Evolutionary conservation across 2,329 filamentous ascomycete genomes (phyloP), one percentile per base, ranked within the genome.

Genomic region (Xylariaceae sp.): DNA sequence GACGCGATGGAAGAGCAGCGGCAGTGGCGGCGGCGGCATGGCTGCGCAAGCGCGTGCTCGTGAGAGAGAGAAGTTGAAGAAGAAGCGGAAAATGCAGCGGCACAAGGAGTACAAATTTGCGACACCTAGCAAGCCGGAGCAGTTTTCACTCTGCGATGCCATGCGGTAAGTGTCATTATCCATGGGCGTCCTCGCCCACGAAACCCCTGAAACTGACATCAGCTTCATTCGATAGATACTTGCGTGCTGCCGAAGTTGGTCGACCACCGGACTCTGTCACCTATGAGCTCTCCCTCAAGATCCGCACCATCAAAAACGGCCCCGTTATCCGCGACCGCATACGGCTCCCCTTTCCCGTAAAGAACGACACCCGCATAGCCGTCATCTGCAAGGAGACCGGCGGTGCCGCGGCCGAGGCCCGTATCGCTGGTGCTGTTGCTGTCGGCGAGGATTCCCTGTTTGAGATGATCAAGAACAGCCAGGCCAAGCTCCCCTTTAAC

Each of bases 231-330:
- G 44, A 19, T 52, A 95, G 89, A 62, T 93, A 95, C 63, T 80
- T 98, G 51, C 87, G 89, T 57, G 91, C 93, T 36, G 83, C 85
- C 59, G 93, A 98, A 77, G 90, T 96, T 55, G 91, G 93, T 59
- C 80, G 80, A 39, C 78, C 83, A 37, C 85, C 87, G 3, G 74
- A 76, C 3, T 72, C 74, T 9, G 73, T 82, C 53, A 97, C 96
- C 65, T 98, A 98, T 71, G 93, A 97, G 64, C 57, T 97, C 38
- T 78, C 87, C 56, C 71, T 98, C 55, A 89, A 85, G 59, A 71
- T 98, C 49, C 84, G 84, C 58, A 89, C 91, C 2, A 74, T 81
- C 53, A 91, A 90, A 64, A 90, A 89, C 65, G 89, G 90, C 1
- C 85, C 90, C 15, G 81, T 93, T 8, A 76, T 98, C 51, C 87